These are phyloP conservation scores for Pseudogymnoascus sp. DNA, from an alignment of 2,329 filamentous ascomycete genomes.

Conservation along the genomic window DNA sequence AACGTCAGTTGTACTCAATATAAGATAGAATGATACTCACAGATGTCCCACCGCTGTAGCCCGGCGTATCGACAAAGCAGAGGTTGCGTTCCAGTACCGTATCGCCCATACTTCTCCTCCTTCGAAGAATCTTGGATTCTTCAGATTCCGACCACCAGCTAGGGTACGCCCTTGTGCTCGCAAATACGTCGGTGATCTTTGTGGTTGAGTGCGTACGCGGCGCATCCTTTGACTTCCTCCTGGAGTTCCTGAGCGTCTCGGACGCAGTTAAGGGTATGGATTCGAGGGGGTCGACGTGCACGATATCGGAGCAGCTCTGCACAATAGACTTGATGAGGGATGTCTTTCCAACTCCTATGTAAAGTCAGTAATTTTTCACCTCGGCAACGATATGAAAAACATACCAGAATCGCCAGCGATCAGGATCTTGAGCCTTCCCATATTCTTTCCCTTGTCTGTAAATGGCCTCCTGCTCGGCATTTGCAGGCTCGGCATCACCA, in stretches of 20 bases:
- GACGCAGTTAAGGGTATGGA: conserved; percentile 29
- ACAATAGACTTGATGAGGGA: conserved; percentile 83
- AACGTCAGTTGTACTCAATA: conserved; percentile 21
- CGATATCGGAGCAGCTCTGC: conserved; percentile 81
- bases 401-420: conserved; percentile 71
- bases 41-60: conserved; percentile 47
- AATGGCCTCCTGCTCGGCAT: conserved; percentile 88
- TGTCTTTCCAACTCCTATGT: conserved; percentile 73
- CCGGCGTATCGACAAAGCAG: conserved; percentile 83
- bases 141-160: conserved; percentile 82
- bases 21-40: conserved; percentile 32
- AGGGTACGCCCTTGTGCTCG: conserved; percentile 77
- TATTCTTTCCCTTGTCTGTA: conserved; percentile 72
- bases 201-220: conserved; percentile 25
- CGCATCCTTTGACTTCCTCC: conserved; percentile 19
- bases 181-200: conserved; percentile 60
- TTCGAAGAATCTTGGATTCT: conserved; percentile 49
- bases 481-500: conserved; percentile 95
- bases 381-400: conserved; percentile 14
- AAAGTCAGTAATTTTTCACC: conserved; percentile 13
- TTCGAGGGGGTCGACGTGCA: conserved; percentile 70
- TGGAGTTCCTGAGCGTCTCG: conserved; percentile 23
- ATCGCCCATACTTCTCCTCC: conserved; percentile 66
- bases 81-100: conserved; percentile 82
- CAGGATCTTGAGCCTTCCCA: conserved; percentile 85